Evolutionary conservation across 176 grass and related monocot species (phyloP).

Genomic region (Aegilops bicornis): DNA sequence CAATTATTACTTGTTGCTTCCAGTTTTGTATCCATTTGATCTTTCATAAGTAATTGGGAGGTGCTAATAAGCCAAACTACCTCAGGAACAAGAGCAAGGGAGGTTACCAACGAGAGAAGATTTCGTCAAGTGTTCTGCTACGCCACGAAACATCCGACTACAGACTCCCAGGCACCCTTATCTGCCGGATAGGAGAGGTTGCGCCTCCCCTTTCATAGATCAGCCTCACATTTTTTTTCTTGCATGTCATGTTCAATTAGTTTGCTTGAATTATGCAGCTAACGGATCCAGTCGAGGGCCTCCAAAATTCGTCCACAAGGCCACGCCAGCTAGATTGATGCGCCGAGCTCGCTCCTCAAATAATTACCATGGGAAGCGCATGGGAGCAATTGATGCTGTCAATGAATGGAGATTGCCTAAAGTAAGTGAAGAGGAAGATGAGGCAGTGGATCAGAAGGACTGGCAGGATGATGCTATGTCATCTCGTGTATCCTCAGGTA

Average conservation of each 20-base stretch:
- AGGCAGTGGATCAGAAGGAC: slow-evolving; percentile 36
- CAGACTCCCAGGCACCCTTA: slow-evolving; percentile 47
- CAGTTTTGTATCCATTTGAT: neutral
- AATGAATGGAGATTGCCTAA: slow-evolving; percentile 60
- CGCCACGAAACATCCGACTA: slow-evolving; percentile 34
- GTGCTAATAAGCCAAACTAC: neutral
- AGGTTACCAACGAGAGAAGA: slow-evolving; percentile 39
- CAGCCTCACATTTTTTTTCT: neutral
- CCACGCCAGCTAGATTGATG: slow-evolving; percentile 48
- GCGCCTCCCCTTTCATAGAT: neutral
- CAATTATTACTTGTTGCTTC: neutral
- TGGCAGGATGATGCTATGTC: slow-evolving; percentile 49
- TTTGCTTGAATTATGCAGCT: slow-evolving; percentile 30
- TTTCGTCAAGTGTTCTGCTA: slow-evolving; percentile 40
- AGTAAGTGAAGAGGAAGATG: slow-evolving; percentile 51
- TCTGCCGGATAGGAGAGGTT: slow-evolving; percentile 40
- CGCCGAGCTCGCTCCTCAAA: slow-evolving; percentile 39
- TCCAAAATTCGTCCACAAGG: slow-evolving; percentile 43
- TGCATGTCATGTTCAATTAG: slow-evolving; percentile 13
- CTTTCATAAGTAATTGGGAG: neutral
- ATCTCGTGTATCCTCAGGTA: slow-evolving; percentile 67
- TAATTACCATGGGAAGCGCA: slow-evolving; percentile 26
- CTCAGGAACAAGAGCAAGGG: slow-evolving; percentile 38
- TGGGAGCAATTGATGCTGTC: slow-evolving; percentile 46
- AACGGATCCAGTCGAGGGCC: slow-evolving; percentile 33